Conservation (phyloP, 2,329 filamentous ascomycete genomes). For the Ophiostoma perfectum region DNA sequence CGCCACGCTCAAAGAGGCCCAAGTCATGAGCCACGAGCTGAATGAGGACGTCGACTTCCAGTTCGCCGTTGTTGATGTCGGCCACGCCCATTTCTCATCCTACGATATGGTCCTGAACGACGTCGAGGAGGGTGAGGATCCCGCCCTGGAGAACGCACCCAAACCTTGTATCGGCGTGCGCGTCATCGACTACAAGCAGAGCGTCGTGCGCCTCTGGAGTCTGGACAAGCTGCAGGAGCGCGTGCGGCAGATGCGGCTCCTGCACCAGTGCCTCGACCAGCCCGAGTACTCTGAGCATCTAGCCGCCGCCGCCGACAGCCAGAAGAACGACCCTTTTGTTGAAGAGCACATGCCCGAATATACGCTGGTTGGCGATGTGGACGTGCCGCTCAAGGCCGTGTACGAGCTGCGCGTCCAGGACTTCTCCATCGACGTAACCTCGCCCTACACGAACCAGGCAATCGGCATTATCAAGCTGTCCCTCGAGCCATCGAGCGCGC, state of each 20-base stretch:
- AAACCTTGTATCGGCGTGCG: constrained; percentile 90
- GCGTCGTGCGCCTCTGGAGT: constrained; percentile 88
- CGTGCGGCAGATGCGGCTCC: constrained; percentile 87
- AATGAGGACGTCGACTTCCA: constrained; percentile 91
- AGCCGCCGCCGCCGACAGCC: constrained; percentile 62
- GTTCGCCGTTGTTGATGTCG: constrained; percentile 83
- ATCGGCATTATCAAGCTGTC: constrained; percentile 88
- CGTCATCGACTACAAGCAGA: constrained; percentile 83
- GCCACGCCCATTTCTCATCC: constrained; percentile 83
- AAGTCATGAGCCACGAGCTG: constrained; percentile 96
- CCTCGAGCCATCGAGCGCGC: constrained; percentile 85
- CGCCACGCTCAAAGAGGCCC: constrained; percentile 83
- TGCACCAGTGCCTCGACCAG: constrained; percentile 93
- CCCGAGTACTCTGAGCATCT: constrained; percentile 94
- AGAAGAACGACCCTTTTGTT: constrained; percentile 58
- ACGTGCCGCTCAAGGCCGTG: constrained; percentile 86
- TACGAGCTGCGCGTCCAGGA: constrained; percentile 94
- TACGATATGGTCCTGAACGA: constrained; percentile 96
- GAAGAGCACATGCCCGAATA: constrained; percentile 89
- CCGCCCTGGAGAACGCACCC: constrained; percentile 69
- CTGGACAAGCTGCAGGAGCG: constrained; percentile 84
- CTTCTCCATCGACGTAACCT: constrained; percentile 83
- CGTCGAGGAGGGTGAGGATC: constrained; percentile 77
- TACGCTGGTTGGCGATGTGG: constrained; percentile 85
- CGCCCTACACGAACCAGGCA: constrained; percentile 84